Conservation (phyloP, 2,329 filamentous ascomycete genomes). For the Trichoderma afroharzianum region DNA sequence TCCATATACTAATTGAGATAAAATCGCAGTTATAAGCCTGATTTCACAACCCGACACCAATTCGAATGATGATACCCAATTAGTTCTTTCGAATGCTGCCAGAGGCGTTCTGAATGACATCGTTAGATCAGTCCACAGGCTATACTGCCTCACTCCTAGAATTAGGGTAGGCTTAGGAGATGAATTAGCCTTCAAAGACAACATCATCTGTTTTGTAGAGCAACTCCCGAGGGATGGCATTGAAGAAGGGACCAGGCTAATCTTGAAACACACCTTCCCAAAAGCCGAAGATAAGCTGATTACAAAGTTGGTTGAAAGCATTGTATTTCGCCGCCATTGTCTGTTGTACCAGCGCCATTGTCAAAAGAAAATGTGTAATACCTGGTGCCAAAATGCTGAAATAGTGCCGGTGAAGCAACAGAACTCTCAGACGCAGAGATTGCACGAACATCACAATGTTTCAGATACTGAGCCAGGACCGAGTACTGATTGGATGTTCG, state of each 20-base stretch:
- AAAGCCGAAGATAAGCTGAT: neutral
- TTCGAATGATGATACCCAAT: neutral
- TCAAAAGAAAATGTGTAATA: neutral
- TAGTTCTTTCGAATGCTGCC: neutral
- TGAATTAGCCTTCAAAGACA: neutral
- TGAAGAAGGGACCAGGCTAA: neutral
- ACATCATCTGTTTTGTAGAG: neutral
- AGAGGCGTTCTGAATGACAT: neutral
- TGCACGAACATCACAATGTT: neutral
- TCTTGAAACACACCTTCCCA: neutral
- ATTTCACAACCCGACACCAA: neutral
- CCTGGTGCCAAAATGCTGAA: too few species aligned
- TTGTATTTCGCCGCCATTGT: neutral
- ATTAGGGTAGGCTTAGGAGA: neutral
- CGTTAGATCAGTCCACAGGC: neutral
- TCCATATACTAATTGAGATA: too few species aligned
- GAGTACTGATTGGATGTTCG: neutral
- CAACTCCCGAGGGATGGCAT: neutral
- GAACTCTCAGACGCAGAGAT: neutral
- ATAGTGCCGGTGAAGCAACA: neutral
- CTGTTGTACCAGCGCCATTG: neutral
- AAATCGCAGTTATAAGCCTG: neutral
- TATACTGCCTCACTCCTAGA: neutral
- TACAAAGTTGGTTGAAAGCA: neutral
- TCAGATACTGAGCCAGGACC: neutral